phyloP scores from a whole-genome alignment of 805 yeast species.

The Sungouiozyma ichnusensis region DNA sequence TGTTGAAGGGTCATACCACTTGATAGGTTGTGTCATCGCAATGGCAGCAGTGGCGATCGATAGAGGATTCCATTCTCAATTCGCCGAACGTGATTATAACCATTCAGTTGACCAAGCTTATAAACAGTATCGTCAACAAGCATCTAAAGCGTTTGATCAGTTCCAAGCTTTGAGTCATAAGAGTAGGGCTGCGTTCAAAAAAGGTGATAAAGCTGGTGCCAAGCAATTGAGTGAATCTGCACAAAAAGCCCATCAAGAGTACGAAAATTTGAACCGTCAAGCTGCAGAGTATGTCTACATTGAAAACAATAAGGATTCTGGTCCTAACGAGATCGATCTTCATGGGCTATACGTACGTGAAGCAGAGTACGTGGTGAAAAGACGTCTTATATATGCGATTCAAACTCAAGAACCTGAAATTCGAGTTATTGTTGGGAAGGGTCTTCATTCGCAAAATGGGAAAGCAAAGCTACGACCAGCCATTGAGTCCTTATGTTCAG shows the following conservation, averaged over 20 bases:
- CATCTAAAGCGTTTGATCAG: conserved; percentile 54
- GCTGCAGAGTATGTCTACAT: conserved; percentile 88
- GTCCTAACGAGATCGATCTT: conserved; percentile 75
- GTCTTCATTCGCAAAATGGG: conserved; percentile 71
- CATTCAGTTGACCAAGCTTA: conserved; percentile 64
- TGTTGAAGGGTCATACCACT: too few species aligned
- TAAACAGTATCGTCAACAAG: conserved; percentile 50
- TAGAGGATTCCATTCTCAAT: conserved; percentile 8
- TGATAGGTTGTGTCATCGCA: neutral
- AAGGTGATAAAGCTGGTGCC: conserved; percentile 67
- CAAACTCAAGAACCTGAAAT: conserved; percentile 48
- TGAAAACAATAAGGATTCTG: conserved; percentile 83
- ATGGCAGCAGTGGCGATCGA: conserved; percentile 6
- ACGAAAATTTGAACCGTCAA: conserved; percentile 58
- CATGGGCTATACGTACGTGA: conserved; percentile 89
- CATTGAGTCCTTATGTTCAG: conserved; percentile 62
- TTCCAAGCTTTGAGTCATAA: conserved; percentile 45
- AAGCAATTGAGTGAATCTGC: conserved; percentile 62
- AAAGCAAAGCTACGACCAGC: conserved; percentile 88
- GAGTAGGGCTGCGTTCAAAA: conserved; percentile 67
- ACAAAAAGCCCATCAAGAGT: conserved; percentile 46
- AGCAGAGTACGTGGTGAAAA: conserved; percentile 67
- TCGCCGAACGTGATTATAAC: conserved; percentile 44
- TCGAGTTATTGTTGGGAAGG: conserved; percentile 88
- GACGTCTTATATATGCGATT: conserved; percentile 58